Evolutionary conservation across 352 stramenopile genomes (phyloP), one percentile per base, ranked within the genome.

Genomic region (Phytophthora palmivora): DNA sequence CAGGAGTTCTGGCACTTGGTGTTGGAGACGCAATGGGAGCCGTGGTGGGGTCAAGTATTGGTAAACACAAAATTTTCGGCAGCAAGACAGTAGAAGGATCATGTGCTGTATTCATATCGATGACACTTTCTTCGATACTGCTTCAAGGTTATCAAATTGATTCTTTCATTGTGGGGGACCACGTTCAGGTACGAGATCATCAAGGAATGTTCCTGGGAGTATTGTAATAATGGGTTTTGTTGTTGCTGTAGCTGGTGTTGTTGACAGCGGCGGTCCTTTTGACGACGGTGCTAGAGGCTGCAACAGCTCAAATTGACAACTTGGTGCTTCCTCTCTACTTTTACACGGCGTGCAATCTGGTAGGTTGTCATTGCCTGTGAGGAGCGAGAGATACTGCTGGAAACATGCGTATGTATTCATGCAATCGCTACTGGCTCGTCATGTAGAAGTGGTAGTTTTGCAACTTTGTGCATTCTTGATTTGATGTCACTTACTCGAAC

Each of bases 281-380:
- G 44, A 93, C 84, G 18, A 89, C 64, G 34, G 39, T 89, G 1
- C 70, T 93, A 18, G 86, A 95, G 33, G 84, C 79, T 0, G 70
- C 79, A 11, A 92, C 86, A 12, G 67, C 78, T 7, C 86, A 93
- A 56, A 95, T 95, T 58, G 86, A 95, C 70, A 95, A 95, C 63
- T 71, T 93, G 46, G 83, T 93, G 21, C 70, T 95, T 4, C 85
- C 86, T 28, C 76, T 95, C 8, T 89, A 82, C 57, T 80, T 89
- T 21, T 89, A 79, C 44, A 71, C 60, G 3, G 33, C 72, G 18
- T 80, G 72, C 55, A 91, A 88, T 46, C 58, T 92, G 12, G 70
- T 87, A 6, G 44, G 52, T 28, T 89, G 77, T 24, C 65, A 87
- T 47, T 33, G 50, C 24, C 6, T 37, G 4, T 72, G 19, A 64